A percentile compares a stretch with the other conserved stretches of the same genome.
phyloP scores from a whole-genome alignment of 163 green algal genomes.

The Chlamydomonas reinhardtii region DNA sequence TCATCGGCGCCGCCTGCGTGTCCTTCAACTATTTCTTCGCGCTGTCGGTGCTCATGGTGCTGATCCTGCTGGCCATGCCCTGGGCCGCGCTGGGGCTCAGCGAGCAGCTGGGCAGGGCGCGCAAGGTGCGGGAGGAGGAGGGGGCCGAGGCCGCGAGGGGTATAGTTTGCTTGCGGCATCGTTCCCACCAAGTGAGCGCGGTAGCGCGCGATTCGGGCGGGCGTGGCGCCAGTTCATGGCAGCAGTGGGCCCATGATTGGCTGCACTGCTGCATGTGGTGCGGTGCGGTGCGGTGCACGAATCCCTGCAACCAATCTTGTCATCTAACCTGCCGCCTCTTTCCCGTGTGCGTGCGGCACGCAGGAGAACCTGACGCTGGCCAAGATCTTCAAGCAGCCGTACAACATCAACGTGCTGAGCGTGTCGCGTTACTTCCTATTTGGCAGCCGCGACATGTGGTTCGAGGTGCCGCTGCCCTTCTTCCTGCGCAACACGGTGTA shows the following conservation, averaged over 20 bases:
- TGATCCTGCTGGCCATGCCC: constrained; percentile 81
- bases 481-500: constrained; percentile 67
- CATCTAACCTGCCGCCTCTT: too few species aligned
- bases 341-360: too few species aligned
- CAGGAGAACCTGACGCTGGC: constrained; percentile 77
- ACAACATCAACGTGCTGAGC: constrained; percentile 87
- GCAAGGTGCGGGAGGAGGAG: constrained; percentile 57
- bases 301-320: too few species aligned
- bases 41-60: constrained; percentile 71
- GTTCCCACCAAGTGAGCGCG: too few species aligned
- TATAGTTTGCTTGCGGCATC: too few species aligned
- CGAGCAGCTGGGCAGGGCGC: constrained; percentile 76
- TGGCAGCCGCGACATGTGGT: constrained; percentile 88
- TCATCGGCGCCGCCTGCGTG: constrained; percentile 81
- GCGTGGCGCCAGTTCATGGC: too few species aligned
- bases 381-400: constrained; percentile 76
- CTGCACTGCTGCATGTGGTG: too few species aligned
- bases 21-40: constrained; percentile 79
- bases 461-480: constrained; percentile 91
- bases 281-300: too few species aligned
- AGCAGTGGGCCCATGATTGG: too few species aligned
- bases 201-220: too few species aligned
- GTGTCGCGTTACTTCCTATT: constrained; percentile 83
- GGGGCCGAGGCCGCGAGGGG: too few species aligned
- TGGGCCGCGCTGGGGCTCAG: constrained; percentile 78